These are phyloP conservation scores for Mycena floridula DNA, from an alignment of 768 basidiomycete genomes.

Conservation along the genomic window DNA sequence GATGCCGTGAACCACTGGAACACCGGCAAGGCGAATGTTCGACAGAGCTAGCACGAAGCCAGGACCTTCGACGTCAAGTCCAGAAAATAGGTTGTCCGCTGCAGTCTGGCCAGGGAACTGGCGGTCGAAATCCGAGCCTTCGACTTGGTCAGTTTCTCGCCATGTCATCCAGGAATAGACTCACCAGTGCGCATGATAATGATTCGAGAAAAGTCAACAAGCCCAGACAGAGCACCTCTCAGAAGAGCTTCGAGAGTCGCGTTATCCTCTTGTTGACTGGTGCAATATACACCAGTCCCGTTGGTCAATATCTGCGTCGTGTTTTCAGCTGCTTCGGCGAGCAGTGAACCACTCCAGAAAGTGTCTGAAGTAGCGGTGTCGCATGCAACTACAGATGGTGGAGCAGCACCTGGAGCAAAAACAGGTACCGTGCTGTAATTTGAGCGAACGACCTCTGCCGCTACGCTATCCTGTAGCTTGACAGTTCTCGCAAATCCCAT, in stretches of 20 bases:
- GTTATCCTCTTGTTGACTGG: too few species aligned
- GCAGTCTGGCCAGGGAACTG: conserved; percentile 13
- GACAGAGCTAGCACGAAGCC: too few species aligned
- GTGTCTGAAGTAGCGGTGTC: conserved; percentile 26
- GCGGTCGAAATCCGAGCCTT: conserved; percentile 29
- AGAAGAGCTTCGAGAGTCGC: too few species aligned
- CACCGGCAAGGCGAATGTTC: conserved; percentile 30
- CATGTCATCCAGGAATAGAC: too few species aligned
- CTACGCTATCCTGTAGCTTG: conserved; percentile 8
- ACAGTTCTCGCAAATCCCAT: conserved; percentile 18
- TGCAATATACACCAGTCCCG: conserved; percentile 24
- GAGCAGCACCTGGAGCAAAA: conserved; percentile 22
- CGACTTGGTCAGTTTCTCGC: too few species aligned
- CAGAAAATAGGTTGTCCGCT: conserved; percentile 23
- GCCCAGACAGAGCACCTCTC: too few species aligned
- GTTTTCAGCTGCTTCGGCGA: conserved; percentile 26
- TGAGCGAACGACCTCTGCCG: conserved; percentile 13
- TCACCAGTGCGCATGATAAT: too few species aligned
- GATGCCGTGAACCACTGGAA: conserved; percentile 30
- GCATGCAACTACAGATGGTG: conserved; percentile 19
- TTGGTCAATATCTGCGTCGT: conserved; percentile 23
- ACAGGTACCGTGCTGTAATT: conserved; percentile 14
- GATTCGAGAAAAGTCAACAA: too few species aligned
- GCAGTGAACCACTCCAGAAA: conserved; percentile 24
- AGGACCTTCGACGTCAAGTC: conserved; percentile 22